Conservation (phyloP, 352 stramenopile genomes). For the Phytophthora hibernalis region DNA sequence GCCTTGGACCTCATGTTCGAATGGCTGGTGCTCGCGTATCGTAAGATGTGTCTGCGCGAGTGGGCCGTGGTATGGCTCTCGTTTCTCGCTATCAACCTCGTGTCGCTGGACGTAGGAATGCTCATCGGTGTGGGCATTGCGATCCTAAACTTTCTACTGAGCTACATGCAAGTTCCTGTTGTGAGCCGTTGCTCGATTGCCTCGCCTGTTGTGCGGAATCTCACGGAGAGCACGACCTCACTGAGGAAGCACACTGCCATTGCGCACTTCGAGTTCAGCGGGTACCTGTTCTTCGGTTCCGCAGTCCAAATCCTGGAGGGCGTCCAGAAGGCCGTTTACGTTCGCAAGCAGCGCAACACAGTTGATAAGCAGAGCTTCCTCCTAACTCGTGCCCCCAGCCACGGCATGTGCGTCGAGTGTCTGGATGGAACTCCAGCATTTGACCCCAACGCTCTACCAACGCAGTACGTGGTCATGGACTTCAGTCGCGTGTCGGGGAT, state of each 20-base stretch:
- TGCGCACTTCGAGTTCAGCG: constrained; percentile 72
- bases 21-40: constrained; percentile 91
- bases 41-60: constrained; percentile 84
- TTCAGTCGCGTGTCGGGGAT: constrained; percentile 85
- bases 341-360: constrained; percentile 36
- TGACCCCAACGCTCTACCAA: constrained; percentile 47
- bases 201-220: constrained; percentile 40
- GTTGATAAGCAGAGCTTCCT: constrained; percentile 26
- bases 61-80: constrained; percentile 93
- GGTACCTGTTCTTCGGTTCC: constrained; percentile 83
- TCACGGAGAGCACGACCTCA: constrained; percentile 46
- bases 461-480: constrained; percentile 83
- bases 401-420: constrained; percentile 55
- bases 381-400: constrained; percentile 38
- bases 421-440: constrained; percentile 57
- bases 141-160: constrained; percentile 79
- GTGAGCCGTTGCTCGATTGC: constrained; percentile 49
- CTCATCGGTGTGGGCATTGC: constrained; percentile 89
- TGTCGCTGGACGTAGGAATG: constrained; percentile 95
- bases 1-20: constrained; percentile 97
- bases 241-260: constrained; percentile 57
- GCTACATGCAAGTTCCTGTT: constrained; percentile 68
- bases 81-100: constrained; percentile 93
- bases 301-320: constrained; percentile 75
- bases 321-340: constrained; percentile 66